Evolutionary conservation across 2,329 filamentous ascomycete species (phyloP), one percentile per base, ranked within the genome.

Genomic region (Sporothrix phasma): DNA sequence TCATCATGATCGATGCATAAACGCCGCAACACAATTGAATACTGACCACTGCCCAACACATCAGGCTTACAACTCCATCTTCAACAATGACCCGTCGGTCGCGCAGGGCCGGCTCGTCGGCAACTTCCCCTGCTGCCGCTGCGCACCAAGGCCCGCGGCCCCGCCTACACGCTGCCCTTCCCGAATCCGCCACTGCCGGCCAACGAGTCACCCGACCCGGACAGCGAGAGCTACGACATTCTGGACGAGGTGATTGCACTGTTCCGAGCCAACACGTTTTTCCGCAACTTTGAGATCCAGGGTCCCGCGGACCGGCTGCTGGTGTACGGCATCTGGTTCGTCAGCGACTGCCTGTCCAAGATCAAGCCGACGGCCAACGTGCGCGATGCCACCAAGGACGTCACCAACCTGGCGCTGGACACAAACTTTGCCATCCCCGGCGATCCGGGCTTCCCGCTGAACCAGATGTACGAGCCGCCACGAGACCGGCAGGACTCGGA

Each of bases 211-310:
- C 88, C 80, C 71, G 91, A 97, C 75, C 88, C 92, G 59, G 90
- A 94, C 75, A 88, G 86, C 76, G 91, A 96, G 76, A 92, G 89
- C 72, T 97, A 97, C 81, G 94, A 99, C 79, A 90, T 94, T 67
- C 84, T 97, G 63, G 94, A 99, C 78, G 94, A 99, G 80, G 87
- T 95, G 61, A 84, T 99, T 63, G 84, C 88, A 13, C 84, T 97
- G 59, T 99, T 97, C 83, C 90, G 94, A 69, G 93, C 94, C 72
- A 97, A 99, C 81, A 97, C 93, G 66, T 93, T 99, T 78, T 99
- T 97, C 83, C 89, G 94, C 72, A 99, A 97, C 83, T 99, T 99
- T 72, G 94, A 97, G 81, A 96, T 97, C 80, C 93, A 96, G 78
- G 94, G 94, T 15, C 89, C 91, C 29, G 93, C 94, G 65, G 94